phyloP scores from a whole-genome alignment of 1,284 basidiomycete genomes.

The Afroboletus lepidellus region DNA sequence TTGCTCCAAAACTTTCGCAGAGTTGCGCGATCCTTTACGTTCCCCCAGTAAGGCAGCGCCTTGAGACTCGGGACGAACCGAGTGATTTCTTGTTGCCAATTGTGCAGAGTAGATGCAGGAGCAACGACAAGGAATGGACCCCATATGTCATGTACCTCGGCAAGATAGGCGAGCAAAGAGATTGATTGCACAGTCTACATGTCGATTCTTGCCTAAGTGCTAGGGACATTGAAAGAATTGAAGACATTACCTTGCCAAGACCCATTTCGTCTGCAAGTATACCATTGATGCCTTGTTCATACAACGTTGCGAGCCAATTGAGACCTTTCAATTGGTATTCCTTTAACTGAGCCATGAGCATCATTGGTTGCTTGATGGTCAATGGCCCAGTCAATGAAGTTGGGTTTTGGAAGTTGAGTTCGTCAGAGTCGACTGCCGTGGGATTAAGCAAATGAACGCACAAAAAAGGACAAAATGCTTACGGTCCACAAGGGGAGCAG shows the following conservation, averaged over 20 bases:
- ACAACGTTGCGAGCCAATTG: constrained; percentile 97
- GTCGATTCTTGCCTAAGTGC: constrained; percentile 2
- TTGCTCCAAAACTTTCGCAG: constrained; percentile 98
- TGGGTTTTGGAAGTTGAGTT: constrained; percentile 99
- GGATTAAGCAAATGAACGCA: constrained; percentile 4
- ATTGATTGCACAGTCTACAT: constrained; percentile 96
- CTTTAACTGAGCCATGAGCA: constrained; percentile 96
- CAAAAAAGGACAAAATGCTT: constrained; percentile 32
- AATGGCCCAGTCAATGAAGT: constrained; percentile 87
- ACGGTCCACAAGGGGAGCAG: constrained; percentile 64
- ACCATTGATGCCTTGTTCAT: constrained; percentile 99
- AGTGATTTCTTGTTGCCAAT: constrained; percentile 99
- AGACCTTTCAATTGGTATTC: constrained; percentile 99
- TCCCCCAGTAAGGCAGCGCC: constrained; percentile 98
- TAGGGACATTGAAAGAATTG: neutral
- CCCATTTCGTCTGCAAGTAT: constrained; percentile 99
- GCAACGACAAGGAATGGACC: constrained; percentile 99
- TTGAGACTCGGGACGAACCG: constrained; percentile 95
- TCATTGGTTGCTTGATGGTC: constrained; percentile 89
- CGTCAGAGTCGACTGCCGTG: constrained; percentile 83
- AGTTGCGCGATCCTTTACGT: constrained; percentile 93
- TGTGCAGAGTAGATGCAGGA: constrained; percentile 96
- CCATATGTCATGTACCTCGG: constrained; percentile 98
- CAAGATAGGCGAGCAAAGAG: constrained; percentile 93
- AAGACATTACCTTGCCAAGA: constrained; percentile 73